Evolutionary conservation across 768 basidiomycete species (phyloP).

Genomic region (Ramaria rubella): DNA sequence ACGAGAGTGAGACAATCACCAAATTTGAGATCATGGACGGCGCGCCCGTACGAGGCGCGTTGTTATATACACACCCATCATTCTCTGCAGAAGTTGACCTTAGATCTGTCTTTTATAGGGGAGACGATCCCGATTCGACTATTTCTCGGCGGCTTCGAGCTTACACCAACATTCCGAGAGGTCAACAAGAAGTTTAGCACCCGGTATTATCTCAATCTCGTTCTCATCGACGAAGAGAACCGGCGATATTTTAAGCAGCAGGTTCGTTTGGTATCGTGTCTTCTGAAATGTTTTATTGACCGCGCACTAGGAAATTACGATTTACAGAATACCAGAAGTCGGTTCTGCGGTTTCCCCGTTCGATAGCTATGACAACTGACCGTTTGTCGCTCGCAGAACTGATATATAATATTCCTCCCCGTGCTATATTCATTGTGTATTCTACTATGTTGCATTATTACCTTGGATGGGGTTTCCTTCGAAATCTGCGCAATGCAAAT

Average conservation of each 20-base stretch:
- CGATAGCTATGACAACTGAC: slow-evolving; percentile 1
- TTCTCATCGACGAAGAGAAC: slow-evolving; percentile 97
- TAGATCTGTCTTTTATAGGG: slow-evolving; percentile 39
- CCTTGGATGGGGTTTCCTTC: neutral
- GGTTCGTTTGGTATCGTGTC: slow-evolving; percentile 35
- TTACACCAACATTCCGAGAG: slow-evolving; percentile 97
- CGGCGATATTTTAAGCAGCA: slow-evolving; percentile 97
- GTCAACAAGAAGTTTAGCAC: slow-evolving; percentile 99
- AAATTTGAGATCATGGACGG: slow-evolving; percentile 99
- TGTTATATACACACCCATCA: neutral
- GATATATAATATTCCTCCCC: neutral
- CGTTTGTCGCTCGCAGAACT: slow-evolving; percentile 8
- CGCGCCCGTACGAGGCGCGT: slow-evolving; percentile 85
- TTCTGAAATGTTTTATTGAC: neutral
- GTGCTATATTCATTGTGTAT: neutral
- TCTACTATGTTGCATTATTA: neutral
- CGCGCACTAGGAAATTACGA: slow-evolving; percentile 64
- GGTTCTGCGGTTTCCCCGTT: slow-evolving; percentile 15
- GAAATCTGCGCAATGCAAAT: neutral
- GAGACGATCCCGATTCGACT: slow-evolving; percentile 98
- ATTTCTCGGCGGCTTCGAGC: slow-evolving; percentile 96
- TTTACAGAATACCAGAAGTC: slow-evolving; percentile 87
- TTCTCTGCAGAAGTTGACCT: neutral
- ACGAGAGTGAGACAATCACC: slow-evolving; percentile 97
- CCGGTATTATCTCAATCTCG: slow-evolving; percentile 94